A percentile compares a stretch with the other conserved stretches of the same genome.
Evolutionary conservation across 1,284 basidiomycete genomes (phyloP).

Genomic region (Ustilago shanxiensis): DNA sequence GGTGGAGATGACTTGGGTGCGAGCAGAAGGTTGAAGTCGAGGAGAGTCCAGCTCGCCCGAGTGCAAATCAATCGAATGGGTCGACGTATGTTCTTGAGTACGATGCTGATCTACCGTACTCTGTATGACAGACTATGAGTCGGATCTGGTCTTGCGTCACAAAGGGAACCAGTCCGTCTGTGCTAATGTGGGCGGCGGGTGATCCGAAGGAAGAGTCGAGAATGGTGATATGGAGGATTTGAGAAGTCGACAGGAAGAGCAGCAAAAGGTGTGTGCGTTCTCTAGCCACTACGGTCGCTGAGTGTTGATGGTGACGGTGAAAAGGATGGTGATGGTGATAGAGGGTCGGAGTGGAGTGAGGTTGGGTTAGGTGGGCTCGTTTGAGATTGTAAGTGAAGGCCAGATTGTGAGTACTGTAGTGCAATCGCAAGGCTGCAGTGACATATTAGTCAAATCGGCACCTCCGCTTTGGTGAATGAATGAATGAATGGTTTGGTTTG

Average conservation of each 20-base stretch:
- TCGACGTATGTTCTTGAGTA: neutral
- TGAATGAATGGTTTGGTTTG: no score
- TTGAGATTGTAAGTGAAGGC: neutral
- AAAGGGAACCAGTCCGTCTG: constrained; percentile 22
- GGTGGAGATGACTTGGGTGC: neutral
- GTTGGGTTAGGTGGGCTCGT: neutral
- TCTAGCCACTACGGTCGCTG: neutral
- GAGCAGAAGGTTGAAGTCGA: neutral
- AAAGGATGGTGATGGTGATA: neutral
- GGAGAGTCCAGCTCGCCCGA: constrained; percentile 9
- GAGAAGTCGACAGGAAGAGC: neutral
- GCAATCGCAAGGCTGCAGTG: neutral
- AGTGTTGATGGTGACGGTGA: neutral
- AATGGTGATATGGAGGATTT: neutral
- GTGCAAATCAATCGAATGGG: neutral
- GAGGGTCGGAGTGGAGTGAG: neutral
- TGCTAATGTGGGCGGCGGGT: neutral
- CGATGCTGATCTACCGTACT: neutral
- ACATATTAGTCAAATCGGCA: neutral
- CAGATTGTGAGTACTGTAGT: neutral
- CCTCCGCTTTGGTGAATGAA: neutral
- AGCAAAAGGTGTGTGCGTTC: neutral
- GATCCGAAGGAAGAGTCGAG: neutral
- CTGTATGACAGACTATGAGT: no score
- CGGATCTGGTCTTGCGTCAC: constrained; percentile 2